Evolutionary conservation across 23 red algal genomes (phyloP), one percentile per base, ranked within the genome.

Genomic region (Rhodosorus marinus): DNA sequence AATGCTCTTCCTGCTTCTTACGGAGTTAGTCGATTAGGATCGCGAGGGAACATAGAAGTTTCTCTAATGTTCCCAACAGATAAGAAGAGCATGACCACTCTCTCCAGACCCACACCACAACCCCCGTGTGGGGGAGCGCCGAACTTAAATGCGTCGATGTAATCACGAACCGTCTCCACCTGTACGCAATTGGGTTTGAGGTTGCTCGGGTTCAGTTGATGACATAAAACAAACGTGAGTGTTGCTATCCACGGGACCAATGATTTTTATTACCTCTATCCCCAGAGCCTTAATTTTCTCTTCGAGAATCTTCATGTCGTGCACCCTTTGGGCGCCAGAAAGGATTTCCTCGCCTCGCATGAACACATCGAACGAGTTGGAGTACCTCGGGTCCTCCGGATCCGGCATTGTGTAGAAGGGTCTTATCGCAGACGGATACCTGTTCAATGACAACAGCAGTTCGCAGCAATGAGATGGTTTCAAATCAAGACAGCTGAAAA

Each of bases 271-370:
- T n/a, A n/a, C n/a, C 7, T 77, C 67, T 25, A 81, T 74, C 15
- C 76, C 54, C 62, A 67, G 80, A 7, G 70, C 76, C 0, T 41
- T 49, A 19, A 70, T 72, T 31, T 69, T 70, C 1, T 35, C 47
- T 20, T 35, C 57, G 6, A 94, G 57, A 29, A 94, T 35, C 24
- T 83, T 79, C 0, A 55, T 29, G 26, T 83, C 87, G 49, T 94
- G 87, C 31, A 94, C 75, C 54, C 87, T 70, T 45, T 94, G 87
- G 7, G 87, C 87, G 29, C 87, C 87, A 19, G 87, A 94, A 30
- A 94, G 77, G 20, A 94, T 94, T 69, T 94, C 87, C 57, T 94
- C 87, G 25, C 87, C 87, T 22, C 87, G 70, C 66, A 94, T 80
- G 59, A 94, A 94, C 26, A 94, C 46, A 41, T 94, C 87, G 56